phyloP scores from a whole-genome alignment of 2,329 filamentous ascomycete genomes.

The Colletotrichum ledebouriae region DNA sequence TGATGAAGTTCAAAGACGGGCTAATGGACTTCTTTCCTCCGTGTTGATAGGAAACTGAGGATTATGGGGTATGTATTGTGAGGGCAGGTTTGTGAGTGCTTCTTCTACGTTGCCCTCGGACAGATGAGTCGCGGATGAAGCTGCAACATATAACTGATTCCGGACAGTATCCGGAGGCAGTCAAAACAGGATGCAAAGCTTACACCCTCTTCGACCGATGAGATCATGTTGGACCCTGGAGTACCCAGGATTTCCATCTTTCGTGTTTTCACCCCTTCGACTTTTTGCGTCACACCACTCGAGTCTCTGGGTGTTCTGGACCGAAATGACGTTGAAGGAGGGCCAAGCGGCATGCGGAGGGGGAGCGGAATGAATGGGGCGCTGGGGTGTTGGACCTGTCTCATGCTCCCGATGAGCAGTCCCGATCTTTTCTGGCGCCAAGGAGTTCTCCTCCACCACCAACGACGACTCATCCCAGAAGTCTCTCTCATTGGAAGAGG shows the following conservation, averaged over 20 bases:
- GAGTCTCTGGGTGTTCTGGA: constrained; percentile 39
- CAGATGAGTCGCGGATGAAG: constrained; percentile 28
- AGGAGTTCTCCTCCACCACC: constrained; percentile 6
- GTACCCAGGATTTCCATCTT: constrained; percentile 26
- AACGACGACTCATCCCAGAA: constrained; percentile 10
- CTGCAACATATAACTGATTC: constrained; percentile 43
- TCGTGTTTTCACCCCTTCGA: constrained; percentile 19
- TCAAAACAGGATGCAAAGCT: constrained; percentile 44
- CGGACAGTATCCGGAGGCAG: constrained; percentile 28
- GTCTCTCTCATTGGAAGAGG: constrained; percentile 7
- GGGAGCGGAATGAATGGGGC: constrained; percentile 37
- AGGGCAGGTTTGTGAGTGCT: constrained; percentile 27
- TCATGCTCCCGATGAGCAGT: constrained; percentile 33
- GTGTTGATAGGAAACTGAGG: constrained; percentile 6
- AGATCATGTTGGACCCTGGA: constrained; percentile 45
- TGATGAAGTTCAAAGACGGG: constrained; percentile 39
- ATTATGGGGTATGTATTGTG: constrained; percentile 13
- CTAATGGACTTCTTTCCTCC: constrained; percentile 7
- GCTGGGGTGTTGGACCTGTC: constrained; percentile 36
- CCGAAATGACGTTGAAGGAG: constrained; percentile 49
- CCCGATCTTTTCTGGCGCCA: constrained; percentile 32
- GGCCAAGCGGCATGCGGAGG: constrained; percentile 40
- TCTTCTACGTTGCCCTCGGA: constrained; percentile 1
- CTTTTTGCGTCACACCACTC: constrained; percentile 39
- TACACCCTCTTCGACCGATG: constrained; percentile 40